Evolutionary conservation across 1,139 yeast species (phyloP), one percentile per base, ranked within the genome.

Genomic region (Magnusiomyces suaveolens): DNA sequence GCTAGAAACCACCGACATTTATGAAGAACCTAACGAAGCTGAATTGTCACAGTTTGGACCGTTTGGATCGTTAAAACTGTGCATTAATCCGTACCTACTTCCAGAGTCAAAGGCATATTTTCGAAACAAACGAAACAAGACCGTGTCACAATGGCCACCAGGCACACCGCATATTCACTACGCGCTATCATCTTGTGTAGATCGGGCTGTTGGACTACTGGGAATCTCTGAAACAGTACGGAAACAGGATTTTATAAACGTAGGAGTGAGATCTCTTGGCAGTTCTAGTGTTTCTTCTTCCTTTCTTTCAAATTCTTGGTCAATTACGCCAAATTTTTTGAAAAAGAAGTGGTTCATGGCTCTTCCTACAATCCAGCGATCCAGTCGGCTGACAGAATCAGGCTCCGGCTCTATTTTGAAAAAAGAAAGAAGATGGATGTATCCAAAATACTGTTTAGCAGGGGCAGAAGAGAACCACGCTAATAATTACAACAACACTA

Each of bases 131-230:
- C 6, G 12, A 29, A 6, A 29, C 12, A 29, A 29, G 12, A 8
- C 36, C 6, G 36, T 12, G 6, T 36, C 6, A 43, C 41, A 47
- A 18, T 55, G 57, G 57, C 57, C 57, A 2, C 57, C 57, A 2
- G 50, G 51, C 26, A 18, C 55, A 10, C 50, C 53, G 4, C 54
- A 52, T 20, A 44, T 48, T 4, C 51, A 51, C 20, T 36, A 51
- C n/a, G 48, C 48, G 1, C 41, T 55, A 10, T 50, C 55, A 10
- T 54, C 24, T 2, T 52, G 57, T 32, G 50, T 55, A 14, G 52
- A 46, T 3, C 36, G 25, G n/a, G 55, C 55, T 14, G 39, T 55
- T 16, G 3, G 21, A 21, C 44, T 24, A 16, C 16, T 38, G 4
- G 43, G 43, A 38, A 16, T 38, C 20, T 38, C 43, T 14, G 43